Conservation (phyloP, 345 rosid genomes). For the Microthlaspi erraticum region DNA sequence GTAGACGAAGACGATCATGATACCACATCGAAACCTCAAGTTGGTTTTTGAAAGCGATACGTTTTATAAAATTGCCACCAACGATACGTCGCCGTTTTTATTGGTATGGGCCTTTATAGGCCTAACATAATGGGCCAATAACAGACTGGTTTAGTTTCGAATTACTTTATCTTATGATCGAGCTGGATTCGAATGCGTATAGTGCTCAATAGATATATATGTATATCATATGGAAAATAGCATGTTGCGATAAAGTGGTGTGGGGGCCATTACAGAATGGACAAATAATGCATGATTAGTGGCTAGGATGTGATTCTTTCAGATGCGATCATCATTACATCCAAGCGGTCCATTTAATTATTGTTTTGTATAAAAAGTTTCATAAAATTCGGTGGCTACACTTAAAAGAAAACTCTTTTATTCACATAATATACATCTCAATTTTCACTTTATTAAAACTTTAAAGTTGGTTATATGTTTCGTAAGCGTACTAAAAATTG, state of each 20-base stretch:
- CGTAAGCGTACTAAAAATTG: neutral
- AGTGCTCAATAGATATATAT: neutral
- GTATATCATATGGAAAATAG: slow-evolving; percentile 5
- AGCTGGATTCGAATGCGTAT: slow-evolving; percentile 28
- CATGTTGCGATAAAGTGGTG: slow-evolving; percentile 20
- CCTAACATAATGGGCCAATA: neutral
- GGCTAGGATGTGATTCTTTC: slow-evolving; percentile 34
- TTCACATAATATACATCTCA: neutral
- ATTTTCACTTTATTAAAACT: neutral
- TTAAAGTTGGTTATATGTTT: neutral
- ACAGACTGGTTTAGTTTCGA: neutral
- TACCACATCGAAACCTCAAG: slow-evolving; percentile 45
- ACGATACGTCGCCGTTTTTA: neutral
- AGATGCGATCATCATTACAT: slow-evolving; percentile 29
- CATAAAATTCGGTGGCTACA: slow-evolving; percentile 7
- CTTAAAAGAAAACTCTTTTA: no score
- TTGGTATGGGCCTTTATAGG: slow-evolving; percentile 12
- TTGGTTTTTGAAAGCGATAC: slow-evolving; percentile 24
- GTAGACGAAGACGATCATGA: slow-evolving; percentile 33
- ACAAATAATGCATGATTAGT: slow-evolving; percentile 25
- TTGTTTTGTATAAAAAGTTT: neutral
- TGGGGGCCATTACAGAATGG: slow-evolving; percentile 35
- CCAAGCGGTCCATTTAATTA: slow-evolving; percentile 9
- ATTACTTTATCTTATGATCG: neutral
- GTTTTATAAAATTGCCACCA: neutral